Percentiles rank a stretch among this genome's conserved stretches.
phyloP scores from a whole-genome alignment of 345 rosid genomes.

The Citrus australasica region DNA sequence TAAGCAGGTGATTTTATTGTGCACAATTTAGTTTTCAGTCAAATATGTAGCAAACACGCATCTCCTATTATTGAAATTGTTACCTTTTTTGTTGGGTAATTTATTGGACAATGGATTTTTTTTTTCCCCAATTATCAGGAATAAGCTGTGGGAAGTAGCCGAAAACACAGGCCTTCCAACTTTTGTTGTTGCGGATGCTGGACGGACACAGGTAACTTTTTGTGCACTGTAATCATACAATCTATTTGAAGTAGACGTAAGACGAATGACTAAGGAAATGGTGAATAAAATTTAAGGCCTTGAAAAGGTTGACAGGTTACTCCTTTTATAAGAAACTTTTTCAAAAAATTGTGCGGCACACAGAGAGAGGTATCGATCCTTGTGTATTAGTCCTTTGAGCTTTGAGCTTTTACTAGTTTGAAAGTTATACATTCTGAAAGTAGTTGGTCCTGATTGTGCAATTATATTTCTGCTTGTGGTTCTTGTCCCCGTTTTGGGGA shows the following conservation, averaged over 20 bases:
- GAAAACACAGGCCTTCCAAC: conserved; percentile 79
- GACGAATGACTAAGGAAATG: neutral
- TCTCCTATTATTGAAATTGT: neutral
- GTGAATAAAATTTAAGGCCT: neutral
- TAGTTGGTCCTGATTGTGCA: neutral
- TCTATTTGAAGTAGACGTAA: neutral
- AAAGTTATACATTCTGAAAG: neutral
- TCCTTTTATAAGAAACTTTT: neutral
- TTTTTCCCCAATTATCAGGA: conserved; percentile 37
- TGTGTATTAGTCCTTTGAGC: neutral
- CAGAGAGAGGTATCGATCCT: neutral
- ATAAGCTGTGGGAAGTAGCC: conserved; percentile 72
- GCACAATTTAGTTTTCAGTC: neutral
- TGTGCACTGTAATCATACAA: neutral
- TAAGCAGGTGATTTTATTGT: conserved; percentile 49
- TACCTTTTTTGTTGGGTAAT: neutral
- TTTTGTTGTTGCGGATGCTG: conserved; percentile 95
- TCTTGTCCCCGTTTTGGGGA: neutral
- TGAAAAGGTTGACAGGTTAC: neutral
- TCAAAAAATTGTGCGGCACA: neutral
- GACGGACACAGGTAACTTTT: conserved; percentile 69
- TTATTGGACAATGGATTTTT: neutral
- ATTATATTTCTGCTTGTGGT: neutral
- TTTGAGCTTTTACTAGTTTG: neutral
- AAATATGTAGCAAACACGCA: neutral